Evolutionary conservation across 208 protist species (phyloP).

Genomic region (Trypanosoma theileri): DNA sequence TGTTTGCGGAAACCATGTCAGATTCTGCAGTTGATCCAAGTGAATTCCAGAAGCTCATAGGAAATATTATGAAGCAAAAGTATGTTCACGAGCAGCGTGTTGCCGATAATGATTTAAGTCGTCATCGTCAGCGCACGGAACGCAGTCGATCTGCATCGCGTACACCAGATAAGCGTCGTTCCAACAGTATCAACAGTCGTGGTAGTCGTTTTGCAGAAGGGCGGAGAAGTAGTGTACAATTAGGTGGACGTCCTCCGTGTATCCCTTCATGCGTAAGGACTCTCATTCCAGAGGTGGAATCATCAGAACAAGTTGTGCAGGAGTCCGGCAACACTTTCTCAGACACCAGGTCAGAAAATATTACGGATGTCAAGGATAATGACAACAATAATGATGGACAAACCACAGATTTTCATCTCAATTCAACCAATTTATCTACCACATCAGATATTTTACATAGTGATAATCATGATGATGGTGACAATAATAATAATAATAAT

Average conservation of each 20-base stretch:
- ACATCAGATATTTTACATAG: too few relatives aligned
- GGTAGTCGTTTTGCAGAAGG: slow-evolving; percentile 7
- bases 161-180: slow-evolving; percentile 12
- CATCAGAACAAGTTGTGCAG: not conserved
- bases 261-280: slow-evolving; percentile 1
- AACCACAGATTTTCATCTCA: not conserved
- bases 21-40: slow-evolving; percentile 7
- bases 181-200: slow-evolving; percentile 9
- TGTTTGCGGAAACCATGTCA: not conserved
- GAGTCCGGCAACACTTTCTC: not conserved
- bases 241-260: slow-evolving; percentile 4
- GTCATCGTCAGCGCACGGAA: slow-evolving; percentile 17
- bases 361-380: too few relatives aligned
- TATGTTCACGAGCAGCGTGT: slow-evolving; percentile 15
- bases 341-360: not conserved
- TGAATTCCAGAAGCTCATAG: slow-evolving; percentile 20
- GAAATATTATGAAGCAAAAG: slow-evolving; percentile 16
- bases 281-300: not conserved
- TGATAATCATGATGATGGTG: too few relatives aligned
- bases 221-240: not conserved
- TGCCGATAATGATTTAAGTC: slow-evolving; percentile 19
- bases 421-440: not conserved
- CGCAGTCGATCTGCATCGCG: slow-evolving; percentile 15
- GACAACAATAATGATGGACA: too few relatives aligned
- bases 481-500: too few relatives aligned